Evolutionary conservation across 2,329 filamentous ascomycete species (phyloP), one percentile per base, ranked within the genome.

Genomic region (Drechmeria coniospora): DNA sequence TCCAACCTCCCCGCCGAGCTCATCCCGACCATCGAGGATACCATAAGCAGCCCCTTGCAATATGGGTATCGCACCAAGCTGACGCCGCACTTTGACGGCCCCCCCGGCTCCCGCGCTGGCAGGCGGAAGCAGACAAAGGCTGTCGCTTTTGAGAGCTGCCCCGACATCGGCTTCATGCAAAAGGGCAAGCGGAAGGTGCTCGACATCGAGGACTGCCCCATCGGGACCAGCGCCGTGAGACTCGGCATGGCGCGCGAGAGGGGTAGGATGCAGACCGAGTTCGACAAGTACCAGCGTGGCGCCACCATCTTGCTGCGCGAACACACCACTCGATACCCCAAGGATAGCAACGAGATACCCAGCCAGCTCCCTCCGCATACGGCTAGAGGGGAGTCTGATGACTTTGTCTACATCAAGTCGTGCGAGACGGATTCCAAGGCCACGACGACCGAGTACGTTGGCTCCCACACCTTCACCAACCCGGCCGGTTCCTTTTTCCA

Each of bases 161-260:
- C 90, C 1, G 68, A 78, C 3, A 82, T 95, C 40, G 90, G 90
- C 7, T 98, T 92, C 57, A 90, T 83, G 65, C 64, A 68, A 36
- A 95, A 94, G 54, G 81, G 80, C n/a, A 70, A 69, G 26, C 66
- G 76, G 31, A 65, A 65, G 35, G 86, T 86, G 3, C 61, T 98
- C 36, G 90, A 98, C 47, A 95, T 98, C 37, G 90, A 98, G 51
- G 86, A 95, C 49, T 98, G 90, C 42, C 90, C 90, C 5, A 92
- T 98, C 35, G 90, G 81, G 27, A 98, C 90, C 2, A 74, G 81
- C 17, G 79, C 80, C 21, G 78, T 98, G 11, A 69, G 82, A 15
- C 63, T 69, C 38, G 90, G 87, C 15, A 74, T 94, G 60, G 73
- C 66, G 41, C 65, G 68, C 6, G 87, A 94, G 59, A 65, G 87